A percentile compares a stretch with the other conserved stretches of the same genome.
phyloP scores from a whole-genome alignment of 768 basidiomycete species.

The Suillus brevipes region DNA sequence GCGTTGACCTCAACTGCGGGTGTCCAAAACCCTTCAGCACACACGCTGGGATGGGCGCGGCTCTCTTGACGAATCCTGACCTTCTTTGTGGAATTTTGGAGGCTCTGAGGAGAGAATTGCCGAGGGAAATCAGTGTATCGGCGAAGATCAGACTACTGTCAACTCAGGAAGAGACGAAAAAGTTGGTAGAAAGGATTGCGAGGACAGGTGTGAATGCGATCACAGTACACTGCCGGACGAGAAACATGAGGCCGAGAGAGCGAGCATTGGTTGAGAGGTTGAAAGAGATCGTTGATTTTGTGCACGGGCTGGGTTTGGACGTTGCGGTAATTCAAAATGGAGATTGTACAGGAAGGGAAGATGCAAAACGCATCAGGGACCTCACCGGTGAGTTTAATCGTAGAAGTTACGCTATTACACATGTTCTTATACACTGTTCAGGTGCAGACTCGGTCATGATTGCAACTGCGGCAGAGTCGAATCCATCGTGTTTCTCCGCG shows the following conservation, averaged over 20 bases:
- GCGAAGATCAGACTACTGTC: slow-evolving; percentile 92
- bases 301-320: slow-evolving; percentile 67
- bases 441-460: slow-evolving; percentile 95
- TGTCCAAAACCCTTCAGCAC: slow-evolving; percentile 97
- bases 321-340: slow-evolving; percentile 95
- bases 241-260: slow-evolving; percentile 86
- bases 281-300: slow-evolving; percentile 83
- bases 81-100: slow-evolving; percentile 85
- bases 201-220: slow-evolving; percentile 85
- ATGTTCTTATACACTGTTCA: slow-evolving; percentile 24
- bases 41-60: slow-evolving; percentile 94
- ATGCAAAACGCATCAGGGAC: slow-evolving; percentile 71
- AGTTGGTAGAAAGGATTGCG: slow-evolving; percentile 85
- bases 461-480: slow-evolving; percentile 90
- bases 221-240: slow-evolving; percentile 94
- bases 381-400: slow-evolving; percentile 60
- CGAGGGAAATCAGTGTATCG: slow-evolving; percentile 80
- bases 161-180: slow-evolving; percentile 82
- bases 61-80: slow-evolving; percentile 89
- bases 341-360: slow-evolving; percentile 79
- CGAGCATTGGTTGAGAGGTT: slow-evolving; percentile 76
- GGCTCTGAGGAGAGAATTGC: slow-evolving; percentile 70
- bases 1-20: slow-evolving; percentile 96
- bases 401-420: background rate
- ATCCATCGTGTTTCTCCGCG: slow-evolving; percentile 83